phyloP scores from a whole-genome alignment of 208 protist genomes.

The Trypanosoma cruzi region DNA sequence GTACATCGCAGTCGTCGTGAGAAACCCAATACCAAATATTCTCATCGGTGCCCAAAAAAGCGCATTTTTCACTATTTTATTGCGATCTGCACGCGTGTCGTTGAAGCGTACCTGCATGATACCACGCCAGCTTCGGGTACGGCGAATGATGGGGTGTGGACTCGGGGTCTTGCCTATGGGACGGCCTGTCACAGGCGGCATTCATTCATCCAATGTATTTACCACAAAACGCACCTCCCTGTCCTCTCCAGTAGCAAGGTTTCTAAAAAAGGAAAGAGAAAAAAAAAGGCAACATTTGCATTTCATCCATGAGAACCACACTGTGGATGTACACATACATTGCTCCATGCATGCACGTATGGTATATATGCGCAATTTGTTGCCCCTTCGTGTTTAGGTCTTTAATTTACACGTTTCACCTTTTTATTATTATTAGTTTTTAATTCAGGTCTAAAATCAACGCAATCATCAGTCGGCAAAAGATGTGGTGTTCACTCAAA shows the following conservation, averaged over 20 bases:
- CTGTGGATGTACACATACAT: neutral
- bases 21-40: conserved; percentile 67
- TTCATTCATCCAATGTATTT: neutral
- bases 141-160: conserved; percentile 71
- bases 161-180: conserved; percentile 15
- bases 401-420: conserved; percentile 15
- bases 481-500: neutral
- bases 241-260: neutral
- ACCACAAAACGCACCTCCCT: neutral
- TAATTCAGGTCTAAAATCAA: neutral
- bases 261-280: neutral
- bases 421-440: neutral
- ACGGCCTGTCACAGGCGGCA: conserved; percentile 27
- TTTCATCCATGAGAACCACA: neutral
- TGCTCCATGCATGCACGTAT: neutral
- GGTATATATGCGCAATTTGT: neutral
- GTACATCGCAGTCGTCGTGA: conserved; percentile 57
- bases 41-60: conserved; percentile 78
- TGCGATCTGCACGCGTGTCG: conserved; percentile 74
- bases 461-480: neutral
- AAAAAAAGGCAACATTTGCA: neutral
- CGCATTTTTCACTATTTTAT: conserved; percentile 52
- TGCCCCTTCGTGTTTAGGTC: neutral
- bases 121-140: conserved; percentile 89
- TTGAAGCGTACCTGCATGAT: conserved; percentile 91